phyloP scores from a whole-genome alignment of 108 stramenopile species.

The Skeletonema menzelii region DNA sequence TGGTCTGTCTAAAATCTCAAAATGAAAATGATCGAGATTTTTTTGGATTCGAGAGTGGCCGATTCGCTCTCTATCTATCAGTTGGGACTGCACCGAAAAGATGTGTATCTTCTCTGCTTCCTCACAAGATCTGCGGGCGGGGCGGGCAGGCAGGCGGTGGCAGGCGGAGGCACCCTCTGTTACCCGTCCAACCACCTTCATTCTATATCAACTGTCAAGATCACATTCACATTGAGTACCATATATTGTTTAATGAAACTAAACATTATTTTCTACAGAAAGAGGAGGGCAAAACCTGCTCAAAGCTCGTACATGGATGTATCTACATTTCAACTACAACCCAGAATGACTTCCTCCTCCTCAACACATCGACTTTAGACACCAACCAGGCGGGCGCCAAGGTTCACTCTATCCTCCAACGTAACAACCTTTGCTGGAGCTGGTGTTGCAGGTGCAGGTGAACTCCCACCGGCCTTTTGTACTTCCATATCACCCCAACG shows the following conservation, averaged over 20 bases:
- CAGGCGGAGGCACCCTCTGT: too few species aligned
- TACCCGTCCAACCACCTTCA: too few species aligned
- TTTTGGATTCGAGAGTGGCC: too few species aligned
- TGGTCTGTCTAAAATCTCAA: background rate
- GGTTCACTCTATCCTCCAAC: constrained; percentile 50
- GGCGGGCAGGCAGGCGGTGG: too few species aligned
- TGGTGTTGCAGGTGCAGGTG: constrained; percentile 2
- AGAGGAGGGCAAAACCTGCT: background rate
- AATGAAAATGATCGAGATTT: background rate
- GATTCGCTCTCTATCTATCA: too few species aligned
- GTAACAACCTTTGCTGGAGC: constrained; percentile 1
- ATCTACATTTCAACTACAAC: too few species aligned
- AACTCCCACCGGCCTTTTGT: constrained; percentile 13
- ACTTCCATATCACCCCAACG: constrained; percentile 79
- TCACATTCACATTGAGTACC: too few species aligned
- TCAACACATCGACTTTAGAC: background rate
- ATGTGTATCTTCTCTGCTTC: too few species aligned
- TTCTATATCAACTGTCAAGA: too few species aligned
- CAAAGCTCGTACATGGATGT: background rate
- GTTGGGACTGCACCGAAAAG: too few species aligned
- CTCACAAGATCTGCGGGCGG: too few species aligned
- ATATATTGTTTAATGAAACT: background rate
- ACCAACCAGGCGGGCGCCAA: constrained; percentile 36
- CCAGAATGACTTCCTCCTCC: background rate
- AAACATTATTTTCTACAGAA: background rate